Base-by-base conservation (phyloP, 2,329 filamentous ascomycete species). In the Seiridium unicorne region DNA sequence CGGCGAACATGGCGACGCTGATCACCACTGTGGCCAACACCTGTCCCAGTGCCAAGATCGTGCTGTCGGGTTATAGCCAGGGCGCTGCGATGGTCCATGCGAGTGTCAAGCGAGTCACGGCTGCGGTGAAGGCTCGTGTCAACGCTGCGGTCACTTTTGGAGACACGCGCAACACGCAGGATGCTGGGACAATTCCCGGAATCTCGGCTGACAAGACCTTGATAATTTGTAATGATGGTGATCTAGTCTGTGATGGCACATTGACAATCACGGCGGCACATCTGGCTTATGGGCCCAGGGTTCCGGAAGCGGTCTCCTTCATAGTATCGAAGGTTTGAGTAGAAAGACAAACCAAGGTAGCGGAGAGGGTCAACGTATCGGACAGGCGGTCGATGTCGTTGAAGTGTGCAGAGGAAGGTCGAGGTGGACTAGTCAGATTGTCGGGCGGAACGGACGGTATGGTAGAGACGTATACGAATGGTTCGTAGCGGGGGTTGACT, bases 221-320 rank as follows among this genome's bases (percentile, higher is more conserved):
- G 68, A 77, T 80, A 40, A 78, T 78, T 47, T 84, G 82, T 62
- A 76, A 79, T 44, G 26, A 55, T 5, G 81, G 78, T 0, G 82
- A 85, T 65, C 71, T 77, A 10, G 81, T 85, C 10, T 85, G 82
- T 60, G 60, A 67, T 5, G 77, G 81, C 53, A 77, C 77, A 0
- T 64, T 74, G 38, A 69, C 74, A 59, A 69, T 76, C 10, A 64
- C 76, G 42, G 70, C 69, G 3, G 65, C 76, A 9, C 79, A 81
- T 69, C 57, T 77, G 47, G 68, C 67, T 1, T 81, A 81, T 62
- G 36, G n/a, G 9, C n/a, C 48, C 26, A 57, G 46, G 32, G 56
- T 63, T 3, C 55, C 44, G 18, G 49, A 57, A n/a, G 61, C 61
- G 3, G 59, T 61, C 2, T 46, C 44, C 38, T 66, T 66, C 58